Evolutionary conservation across 2,329 filamentous ascomycete genomes (phyloP).

Genomic region (Arachnomyces sp.): DNA sequence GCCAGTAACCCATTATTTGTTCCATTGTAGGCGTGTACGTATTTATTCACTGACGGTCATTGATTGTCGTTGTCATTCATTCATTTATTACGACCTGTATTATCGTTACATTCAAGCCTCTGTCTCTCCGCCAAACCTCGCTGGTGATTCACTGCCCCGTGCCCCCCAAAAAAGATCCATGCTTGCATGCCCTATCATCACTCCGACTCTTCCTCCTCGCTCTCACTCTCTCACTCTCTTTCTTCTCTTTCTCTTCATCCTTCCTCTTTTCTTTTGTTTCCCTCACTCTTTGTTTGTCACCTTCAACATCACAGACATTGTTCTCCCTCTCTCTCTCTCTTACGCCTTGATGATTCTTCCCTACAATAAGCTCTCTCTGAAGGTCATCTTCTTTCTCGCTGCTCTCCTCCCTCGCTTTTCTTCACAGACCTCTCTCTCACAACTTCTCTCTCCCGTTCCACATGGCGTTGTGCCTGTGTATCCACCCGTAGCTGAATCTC

Average conservation of each 20-base stretch:
- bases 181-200: conserved; percentile 20
- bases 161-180: neutral
- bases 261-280: conserved; percentile 19
- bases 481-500: neutral
- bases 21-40: too few species aligned
- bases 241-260: conserved; percentile 13
- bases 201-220: conserved; percentile 12
- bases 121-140: too few species aligned
- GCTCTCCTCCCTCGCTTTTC: conserved; percentile 2
- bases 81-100: too few species aligned
- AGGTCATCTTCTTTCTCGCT: conserved; percentile 4
- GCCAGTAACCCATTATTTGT: too few species aligned
- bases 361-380: conserved; percentile 5
- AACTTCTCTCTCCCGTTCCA: neutral
- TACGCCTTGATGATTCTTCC: conserved; percentile 2
- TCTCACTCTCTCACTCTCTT: conserved; percentile 7
- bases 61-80: too few species aligned
- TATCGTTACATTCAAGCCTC: too few species aligned
- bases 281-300: conserved; percentile 6
- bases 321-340: conserved; percentile 8
- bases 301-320: conserved; percentile 4
- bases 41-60: too few species aligned
- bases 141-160: too few species aligned
- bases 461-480: too few species aligned
- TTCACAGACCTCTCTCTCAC: neutral